Evolutionary conservation across 78 protist genomes (phyloP).

Genomic region (Mastigamoeba balamuthi): DNA sequence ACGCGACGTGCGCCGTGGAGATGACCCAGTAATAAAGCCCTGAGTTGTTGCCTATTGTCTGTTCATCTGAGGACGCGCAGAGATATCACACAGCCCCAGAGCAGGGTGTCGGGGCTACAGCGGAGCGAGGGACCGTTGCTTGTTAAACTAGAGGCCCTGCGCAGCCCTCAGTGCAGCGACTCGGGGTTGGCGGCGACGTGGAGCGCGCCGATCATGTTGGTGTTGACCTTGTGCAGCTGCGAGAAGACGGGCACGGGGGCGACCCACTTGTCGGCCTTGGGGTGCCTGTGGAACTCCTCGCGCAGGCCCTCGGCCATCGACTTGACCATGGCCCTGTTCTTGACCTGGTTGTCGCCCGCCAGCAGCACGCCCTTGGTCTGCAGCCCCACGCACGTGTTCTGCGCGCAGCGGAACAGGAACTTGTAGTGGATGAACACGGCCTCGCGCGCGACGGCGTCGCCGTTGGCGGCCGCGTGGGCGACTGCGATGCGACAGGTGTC

Average conservation of each 20-base stretch:
- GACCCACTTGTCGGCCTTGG: neutral
- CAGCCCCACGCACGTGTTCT: neutral
- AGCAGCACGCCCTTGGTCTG: neutral
- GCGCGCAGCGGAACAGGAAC: neutral
- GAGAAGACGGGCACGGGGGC: neutral
- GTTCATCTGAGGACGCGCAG: too few species aligned
- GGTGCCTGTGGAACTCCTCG: neutral
- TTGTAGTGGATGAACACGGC: neutral
- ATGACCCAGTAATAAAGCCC: too few species aligned
- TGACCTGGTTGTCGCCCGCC: neutral
- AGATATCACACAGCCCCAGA: too few species aligned
- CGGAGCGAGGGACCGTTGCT: too few species aligned
- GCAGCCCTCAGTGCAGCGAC: too few species aligned
- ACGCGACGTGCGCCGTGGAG: too few species aligned
- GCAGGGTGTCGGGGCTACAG: too few species aligned
- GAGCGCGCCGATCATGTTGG: neutral
- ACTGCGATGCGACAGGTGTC: neutral
- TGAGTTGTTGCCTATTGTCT: too few species aligned
- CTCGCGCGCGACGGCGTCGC: too few species aligned
- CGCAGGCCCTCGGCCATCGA: neutral
- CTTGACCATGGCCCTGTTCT: neutral
- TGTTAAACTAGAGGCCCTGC: too few species aligned
- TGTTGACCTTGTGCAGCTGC: neutral
- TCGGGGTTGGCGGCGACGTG: too few species aligned
- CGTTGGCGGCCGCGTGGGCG: too few species aligned